Base-by-base conservation (phyloP, 257 asterid genomes). In the Euphrasia confusa region DNA sequence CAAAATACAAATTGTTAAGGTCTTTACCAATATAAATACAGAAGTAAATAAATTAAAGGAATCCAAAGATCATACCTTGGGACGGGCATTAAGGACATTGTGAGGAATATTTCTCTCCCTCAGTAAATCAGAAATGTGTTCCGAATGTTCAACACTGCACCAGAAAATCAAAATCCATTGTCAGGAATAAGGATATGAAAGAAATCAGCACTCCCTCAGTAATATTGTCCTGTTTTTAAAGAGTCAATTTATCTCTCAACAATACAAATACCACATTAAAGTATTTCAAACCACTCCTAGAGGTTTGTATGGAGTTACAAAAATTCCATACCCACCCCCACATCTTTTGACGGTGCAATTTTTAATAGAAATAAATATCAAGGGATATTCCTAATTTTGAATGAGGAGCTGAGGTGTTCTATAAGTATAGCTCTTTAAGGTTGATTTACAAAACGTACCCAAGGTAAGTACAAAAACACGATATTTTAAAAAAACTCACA, bases 61-160 rank as follows among this genome's bases (percentile, higher is more conserved):
- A 24, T 40, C 62, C 26, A 30, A 30, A 70, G 65, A 58, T 59
- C 55, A 62, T n/a, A 92, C 99, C 99, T 92, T 89, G 66, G 99
- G 97, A 42, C 94, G 91, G 45, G 99, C 99, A 76, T 93, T 93
- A 48, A 93, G 97, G 79, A 93, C 89, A 68, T 89, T 93, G 80
- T 93, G 99, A 27, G 99, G 94, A 63, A 93, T 78, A 66, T 76
- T 77, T 67, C 85, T 84, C 68, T 80, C 72, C 76, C 76, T 89
- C 80, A 93, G 82, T 79, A 87, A 70, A 61, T 68, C 75, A 59
- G 97, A 93, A 70, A 93, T 80, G 77, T 80, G 64, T 76, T 89
- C 97, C 68, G 99, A 93, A 78, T 93, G 83, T 78, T 89, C 97
- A 21, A 93, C 99, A 75, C 99, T 93, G 95, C 80, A 78, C 62